Evolutionary conservation across 2,329 filamentous ascomycete species (phyloP), one percentile per base, ranked within the genome.

Genomic region (Fonsecaea pedrosoi): DNA sequence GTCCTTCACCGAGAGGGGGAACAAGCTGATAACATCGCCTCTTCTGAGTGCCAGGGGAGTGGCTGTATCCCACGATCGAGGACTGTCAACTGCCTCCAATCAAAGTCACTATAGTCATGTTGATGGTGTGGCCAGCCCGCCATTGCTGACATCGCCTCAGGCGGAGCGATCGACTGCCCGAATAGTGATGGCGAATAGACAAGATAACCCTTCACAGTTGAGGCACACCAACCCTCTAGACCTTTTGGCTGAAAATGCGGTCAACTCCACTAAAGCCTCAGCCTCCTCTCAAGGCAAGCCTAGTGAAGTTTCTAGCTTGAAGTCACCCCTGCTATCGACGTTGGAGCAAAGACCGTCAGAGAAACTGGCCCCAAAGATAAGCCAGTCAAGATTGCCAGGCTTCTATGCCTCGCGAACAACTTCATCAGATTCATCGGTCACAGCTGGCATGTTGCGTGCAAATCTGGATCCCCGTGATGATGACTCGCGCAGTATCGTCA

Each of bases 341-440:
- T 54, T 55, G 50, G 61, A 64, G 4, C 62, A 62, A 21, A 65
- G 56, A 45, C 64, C 75, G 25, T 74, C 67, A 48, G 74, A 78
- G 38, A 81, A 77, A 69, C 69, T 77, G 15, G 73, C 75, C 4
- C 72, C 77, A 12, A 76, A 78, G n/a, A 75, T 82, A 38, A 79
- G 77, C 54, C 78, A 82, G 65, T 80, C 79, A 60, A 80, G 82
- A 71, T 72, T 84, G 32, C 81, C 82, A 7, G 79, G 79, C 13
- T 80, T 79, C 71, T 74, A 73, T n/a, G 72, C 77, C 37, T 79
- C 81, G 12, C 77, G 78, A 58, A 75, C 76, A 35, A 76, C 80
- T 12, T 80, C 81, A 15, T 78, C 74, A 61, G 75, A 77, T 73
- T 82, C 78, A 5, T 68, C 68, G 7, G 53, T 68, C 12, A 25